phyloP scores from a whole-genome alignment of 1,139 yeast species.

The Blastobotrys buckinghamii region DNA sequence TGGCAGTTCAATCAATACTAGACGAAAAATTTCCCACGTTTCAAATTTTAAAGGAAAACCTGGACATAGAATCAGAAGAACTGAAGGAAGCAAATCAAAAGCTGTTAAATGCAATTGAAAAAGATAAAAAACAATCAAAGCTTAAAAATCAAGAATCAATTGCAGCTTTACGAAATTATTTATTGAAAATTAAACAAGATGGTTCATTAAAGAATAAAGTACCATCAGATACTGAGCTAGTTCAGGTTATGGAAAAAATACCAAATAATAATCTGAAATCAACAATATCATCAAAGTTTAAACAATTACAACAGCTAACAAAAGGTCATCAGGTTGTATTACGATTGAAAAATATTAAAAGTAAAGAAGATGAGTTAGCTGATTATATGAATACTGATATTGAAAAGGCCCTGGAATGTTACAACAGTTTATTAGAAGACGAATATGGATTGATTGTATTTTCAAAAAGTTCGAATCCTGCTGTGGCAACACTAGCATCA shows the following conservation, averaged over 20 bases:
- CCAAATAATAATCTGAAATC: conserved; percentile 1
- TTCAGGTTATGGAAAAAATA: conserved; percentile 1
- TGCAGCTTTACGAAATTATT: conserved; percentile 9
- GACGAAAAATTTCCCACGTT: conserved; percentile 19
- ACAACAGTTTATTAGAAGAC: conserved; percentile 7
- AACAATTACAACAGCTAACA: conserved; percentile 11
- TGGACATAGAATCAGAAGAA: conserved; percentile 19
- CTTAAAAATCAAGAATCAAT: conserved; percentile 11
- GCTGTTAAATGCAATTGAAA: conserved; percentile 9
- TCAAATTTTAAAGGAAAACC: conserved; percentile 15
- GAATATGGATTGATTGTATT: conserved; percentile 10
- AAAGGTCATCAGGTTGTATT: conserved; percentile 14
- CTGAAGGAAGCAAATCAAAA: conserved; percentile 14
- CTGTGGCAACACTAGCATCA: conserved; percentile 11
- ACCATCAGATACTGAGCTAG: conserved; percentile 12
- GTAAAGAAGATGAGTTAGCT: background rate
- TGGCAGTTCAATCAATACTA: conserved; percentile 13
- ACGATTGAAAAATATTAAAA: conserved; percentile 3
- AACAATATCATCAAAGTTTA: conserved; percentile 6
- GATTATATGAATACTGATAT: conserved; percentile 2
- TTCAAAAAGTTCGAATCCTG: conserved; percentile 12
- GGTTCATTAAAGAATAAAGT: conserved; percentile 7
- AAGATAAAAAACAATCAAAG: conserved; percentile 10
- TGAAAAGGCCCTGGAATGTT: conserved; percentile 7
- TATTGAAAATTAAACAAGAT: conserved; percentile 7